Evolutionary conservation across 306 rosid species (phyloP).

Genomic region (Acacia acuminata): DNA sequence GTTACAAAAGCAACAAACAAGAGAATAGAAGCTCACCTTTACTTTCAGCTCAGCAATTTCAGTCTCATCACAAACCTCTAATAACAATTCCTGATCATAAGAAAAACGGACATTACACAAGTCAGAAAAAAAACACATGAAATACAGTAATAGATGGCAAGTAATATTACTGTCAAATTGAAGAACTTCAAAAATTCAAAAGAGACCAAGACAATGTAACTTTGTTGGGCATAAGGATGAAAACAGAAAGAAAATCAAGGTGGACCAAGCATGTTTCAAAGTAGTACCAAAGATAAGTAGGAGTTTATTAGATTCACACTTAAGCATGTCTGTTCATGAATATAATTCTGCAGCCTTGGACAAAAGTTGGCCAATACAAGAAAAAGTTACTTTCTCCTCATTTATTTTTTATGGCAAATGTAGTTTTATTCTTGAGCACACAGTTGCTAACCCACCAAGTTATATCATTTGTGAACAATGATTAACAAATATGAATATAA

Average conservation of each 20-base stretch:
- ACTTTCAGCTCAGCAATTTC: slow-evolving; percentile 94
- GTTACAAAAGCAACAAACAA: slow-evolving; percentile 21
- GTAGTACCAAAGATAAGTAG: not conserved
- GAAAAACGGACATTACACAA: slow-evolving; percentile 29
- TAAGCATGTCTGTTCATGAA: not conserved
- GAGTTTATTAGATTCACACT: slow-evolving; percentile 30
- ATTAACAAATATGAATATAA: slow-evolving; percentile 7
- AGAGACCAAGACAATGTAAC: not conserved
- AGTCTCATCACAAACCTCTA: slow-evolving; percentile 98
- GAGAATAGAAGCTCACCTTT: slow-evolving; percentile 66
- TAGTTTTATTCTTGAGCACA: slow-evolving; percentile 6
- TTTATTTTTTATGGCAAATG: slow-evolving; percentile 17
- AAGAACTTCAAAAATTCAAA: not conserved
- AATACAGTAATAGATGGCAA: not conserved
- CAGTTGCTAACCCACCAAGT: slow-evolving; percentile 16
- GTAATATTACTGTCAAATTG: not conserved
- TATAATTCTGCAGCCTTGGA: slow-evolving; percentile 21
- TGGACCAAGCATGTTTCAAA: not conserved
- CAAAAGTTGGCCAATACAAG: slow-evolving; percentile 16
- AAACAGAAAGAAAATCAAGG: not conserved
- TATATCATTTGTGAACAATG: slow-evolving; percentile 16
- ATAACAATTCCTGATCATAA: slow-evolving; percentile 77
- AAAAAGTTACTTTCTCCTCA: slow-evolving; percentile 3
- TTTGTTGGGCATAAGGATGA: not conserved
- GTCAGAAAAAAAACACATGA: not conserved